These are phyloP conservation scores for Chalaropsis ovoidea DNA, from an alignment of 2,329 filamentous ascomycete species.

Conservation along the genomic window DNA sequence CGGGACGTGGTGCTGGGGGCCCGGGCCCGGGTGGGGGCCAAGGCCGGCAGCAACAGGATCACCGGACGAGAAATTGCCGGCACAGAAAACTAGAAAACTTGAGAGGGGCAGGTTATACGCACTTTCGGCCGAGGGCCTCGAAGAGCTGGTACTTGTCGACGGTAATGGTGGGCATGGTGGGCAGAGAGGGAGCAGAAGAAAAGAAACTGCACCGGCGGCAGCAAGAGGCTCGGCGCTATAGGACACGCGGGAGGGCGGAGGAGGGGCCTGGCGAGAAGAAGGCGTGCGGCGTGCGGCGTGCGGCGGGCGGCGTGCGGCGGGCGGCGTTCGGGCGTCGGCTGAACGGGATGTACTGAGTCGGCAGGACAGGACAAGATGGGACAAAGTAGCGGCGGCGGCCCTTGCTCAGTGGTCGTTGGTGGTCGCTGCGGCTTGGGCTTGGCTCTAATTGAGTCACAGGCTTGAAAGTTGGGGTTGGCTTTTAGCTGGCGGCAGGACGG, in stretches of 20 bases:
- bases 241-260: background rate
- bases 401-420: conserved; percentile 1
- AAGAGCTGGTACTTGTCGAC: conserved; percentile 95
- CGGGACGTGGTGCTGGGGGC: background rate
- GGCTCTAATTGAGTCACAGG: conserved; percentile 20
- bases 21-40: too few relatives aligned
- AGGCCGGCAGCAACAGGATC: background rate
- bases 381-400: conserved; percentile 12
- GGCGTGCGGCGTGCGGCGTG: too few relatives aligned
- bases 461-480: conserved; percentile 16
- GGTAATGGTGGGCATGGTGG: conserved; percentile 82
- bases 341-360: background rate
- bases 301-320: too few relatives aligned
- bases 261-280: background rate
- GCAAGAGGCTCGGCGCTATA: background rate
- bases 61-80: background rate
- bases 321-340: too few relatives aligned
- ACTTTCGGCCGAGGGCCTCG: conserved; percentile 83
- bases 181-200: conserved; percentile 21
- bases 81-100: background rate
- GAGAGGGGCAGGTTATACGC: conserved; percentile 29
- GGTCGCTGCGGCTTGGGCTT: conserved; percentile 1
- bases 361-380: background rate
- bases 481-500: background rate
- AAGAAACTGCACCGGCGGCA: background rate